These are phyloP conservation scores for Cephaloascus albidus DNA, from an alignment of 805 yeast species.

Conservation along the genomic window DNA sequence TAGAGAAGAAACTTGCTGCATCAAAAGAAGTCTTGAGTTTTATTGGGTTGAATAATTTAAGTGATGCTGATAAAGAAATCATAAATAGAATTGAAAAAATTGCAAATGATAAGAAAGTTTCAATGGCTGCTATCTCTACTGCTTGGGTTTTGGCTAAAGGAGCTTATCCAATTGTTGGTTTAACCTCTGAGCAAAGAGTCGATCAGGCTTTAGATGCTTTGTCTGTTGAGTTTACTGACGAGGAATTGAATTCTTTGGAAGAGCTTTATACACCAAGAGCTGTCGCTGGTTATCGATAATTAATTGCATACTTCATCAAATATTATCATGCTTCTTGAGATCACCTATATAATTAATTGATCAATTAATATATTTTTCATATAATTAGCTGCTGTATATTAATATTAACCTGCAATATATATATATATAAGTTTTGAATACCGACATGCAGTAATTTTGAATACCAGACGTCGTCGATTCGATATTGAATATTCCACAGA, in stretches of 20 bases:
- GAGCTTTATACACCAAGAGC: constrained; percentile 12
- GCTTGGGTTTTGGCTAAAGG: constrained; percentile 10
- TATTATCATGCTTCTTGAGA: too few relatives aligned
- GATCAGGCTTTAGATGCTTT: constrained; percentile 6
- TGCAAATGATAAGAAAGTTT: constrained; percentile 11
- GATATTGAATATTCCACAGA: too few relatives aligned
- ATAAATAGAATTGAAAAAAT: constrained; percentile 14
- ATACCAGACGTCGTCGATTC: too few relatives aligned
- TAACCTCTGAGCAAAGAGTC: constrained; percentile 7
- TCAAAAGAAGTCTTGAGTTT: neutral
- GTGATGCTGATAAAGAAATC: constrained; percentile 1
- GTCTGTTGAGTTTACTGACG: constrained; percentile 8
- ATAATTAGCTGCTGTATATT: too few relatives aligned
- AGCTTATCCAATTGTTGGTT: constrained; percentile 8
- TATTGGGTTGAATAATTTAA: constrained; percentile 1
- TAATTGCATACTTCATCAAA: too few relatives aligned
- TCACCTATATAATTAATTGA: too few relatives aligned
- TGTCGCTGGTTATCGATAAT: neutral
- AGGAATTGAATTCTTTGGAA: constrained; percentile 16
- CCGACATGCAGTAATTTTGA: too few relatives aligned
- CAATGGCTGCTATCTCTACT: constrained; percentile 12
- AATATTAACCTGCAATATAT: too few relatives aligned
- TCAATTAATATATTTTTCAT: too few relatives aligned
- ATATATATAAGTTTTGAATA: too few relatives aligned
- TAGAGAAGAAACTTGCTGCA: neutral